Evolutionary conservation across 2,329 filamentous ascomycete species (phyloP).

Genomic region (Fusarium pseudocircinatum): DNA sequence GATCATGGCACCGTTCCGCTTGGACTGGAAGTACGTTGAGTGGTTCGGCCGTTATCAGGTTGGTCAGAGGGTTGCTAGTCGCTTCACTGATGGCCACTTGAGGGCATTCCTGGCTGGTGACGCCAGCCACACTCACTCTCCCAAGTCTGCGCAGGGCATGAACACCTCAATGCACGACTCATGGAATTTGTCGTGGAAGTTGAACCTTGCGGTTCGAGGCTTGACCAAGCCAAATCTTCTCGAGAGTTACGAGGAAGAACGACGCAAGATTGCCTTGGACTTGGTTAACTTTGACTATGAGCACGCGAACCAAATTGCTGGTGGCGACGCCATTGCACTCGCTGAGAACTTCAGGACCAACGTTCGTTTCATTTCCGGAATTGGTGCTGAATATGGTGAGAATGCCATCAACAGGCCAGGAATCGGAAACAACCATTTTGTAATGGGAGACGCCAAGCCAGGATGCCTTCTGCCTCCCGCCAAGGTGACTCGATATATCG

Average conservation of each 20-base stretch:
- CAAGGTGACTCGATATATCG: constrained; percentile 77
- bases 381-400: constrained; percentile 69
- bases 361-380: constrained; percentile 77
- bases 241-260: constrained; percentile 70
- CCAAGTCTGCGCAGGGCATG: constrained; percentile 75
- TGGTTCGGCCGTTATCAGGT: constrained; percentile 81
- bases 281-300: constrained; percentile 68
- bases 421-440: constrained; percentile 49
- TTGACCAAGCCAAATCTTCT: constrained; percentile 65
- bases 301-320: constrained; percentile 67
- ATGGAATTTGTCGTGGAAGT: constrained; percentile 67
- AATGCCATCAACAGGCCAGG: constrained; percentile 60
- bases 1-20: constrained; percentile 66
- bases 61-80: constrained; percentile 75
- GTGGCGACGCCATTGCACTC: constrained; percentile 70
- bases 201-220: constrained; percentile 64
- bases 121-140: constrained; percentile 77
- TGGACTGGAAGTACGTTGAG: constrained; percentile 68
- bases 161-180: constrained; percentile 71
- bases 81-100: constrained; percentile 70
- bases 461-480: constrained; percentile 71
- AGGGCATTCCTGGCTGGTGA: constrained; percentile 77
- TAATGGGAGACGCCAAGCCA: constrained; percentile 61
- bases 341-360: constrained; percentile 76
- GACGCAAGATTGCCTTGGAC: constrained; percentile 68